Percentiles rank a stretch among this genome's conserved stretches.
phyloP scores from a whole-genome alignment of 2,329 filamentous ascomycete species.

The Raffaelea albimanens region DNA sequence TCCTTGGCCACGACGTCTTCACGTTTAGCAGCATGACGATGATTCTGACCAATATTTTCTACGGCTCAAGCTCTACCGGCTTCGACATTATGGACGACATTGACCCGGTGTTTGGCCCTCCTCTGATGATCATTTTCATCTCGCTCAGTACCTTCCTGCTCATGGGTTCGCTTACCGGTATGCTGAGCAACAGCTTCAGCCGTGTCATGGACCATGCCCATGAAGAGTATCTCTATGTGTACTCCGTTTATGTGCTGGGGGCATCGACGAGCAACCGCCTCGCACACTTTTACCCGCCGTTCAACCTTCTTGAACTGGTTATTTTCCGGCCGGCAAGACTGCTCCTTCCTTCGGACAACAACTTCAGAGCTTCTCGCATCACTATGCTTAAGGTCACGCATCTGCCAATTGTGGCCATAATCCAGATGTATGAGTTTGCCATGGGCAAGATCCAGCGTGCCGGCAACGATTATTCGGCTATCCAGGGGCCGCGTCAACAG shows the following conservation, averaged over 20 bases:
- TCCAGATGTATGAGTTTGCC: constrained; percentile 56
- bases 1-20: constrained; percentile 64
- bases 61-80: constrained; percentile 65
- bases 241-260: constrained; percentile 55
- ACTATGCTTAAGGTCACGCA: constrained; percentile 54
- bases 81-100: constrained; percentile 59
- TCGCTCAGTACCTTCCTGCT: constrained; percentile 69
- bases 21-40: constrained; percentile 60
- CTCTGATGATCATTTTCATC: constrained; percentile 63
- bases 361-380: constrained; percentile 54
- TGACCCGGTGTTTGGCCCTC: constrained; percentile 45
- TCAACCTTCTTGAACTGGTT: constrained; percentile 65
- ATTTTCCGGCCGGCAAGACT: constrained; percentile 65
- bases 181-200: constrained; percentile 67
- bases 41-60: constrained; percentile 73
- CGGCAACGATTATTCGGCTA: constrained; percentile 34
- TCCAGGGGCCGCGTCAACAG: constrained; percentile 32
- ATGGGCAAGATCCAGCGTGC: constrained; percentile 24
- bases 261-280: constrained; percentile 60
- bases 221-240: constrained; percentile 75
- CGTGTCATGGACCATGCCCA: constrained; percentile 53
- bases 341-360: constrained; percentile 52
- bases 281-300: constrained; percentile 61
- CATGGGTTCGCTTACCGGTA: constrained; percentile 68
- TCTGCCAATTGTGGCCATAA: constrained; percentile 58